Evolutionary conservation across 73 alveolate genomes (phyloP).

Genomic region (Paramecium primaurelia): DNA sequence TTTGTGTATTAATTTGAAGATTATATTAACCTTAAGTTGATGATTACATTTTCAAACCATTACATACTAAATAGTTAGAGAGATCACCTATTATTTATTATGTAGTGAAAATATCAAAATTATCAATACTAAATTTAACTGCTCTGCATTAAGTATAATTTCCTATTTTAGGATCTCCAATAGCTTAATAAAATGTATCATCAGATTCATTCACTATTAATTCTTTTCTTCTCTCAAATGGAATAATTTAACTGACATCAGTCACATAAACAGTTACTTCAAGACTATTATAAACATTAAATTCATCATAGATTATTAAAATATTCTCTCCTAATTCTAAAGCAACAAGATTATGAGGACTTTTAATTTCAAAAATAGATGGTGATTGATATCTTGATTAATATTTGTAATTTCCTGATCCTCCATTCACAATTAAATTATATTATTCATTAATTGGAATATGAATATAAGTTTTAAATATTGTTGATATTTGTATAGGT

Average conservation of each 20-base stretch:
- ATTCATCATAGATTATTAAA: not conserved
- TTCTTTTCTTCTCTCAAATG: slow-evolving; percentile 3
- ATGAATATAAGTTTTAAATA: not conserved
- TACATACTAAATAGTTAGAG: not conserved
- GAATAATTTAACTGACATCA: not conserved
- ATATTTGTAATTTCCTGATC: not conserved
- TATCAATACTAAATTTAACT: not conserved
- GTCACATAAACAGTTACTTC: not conserved
- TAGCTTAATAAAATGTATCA: not conserved
- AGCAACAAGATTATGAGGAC: not conserved
- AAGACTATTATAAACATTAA: not conserved
- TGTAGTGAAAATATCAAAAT: not conserved
- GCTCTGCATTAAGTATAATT: slow-evolving; percentile 3
- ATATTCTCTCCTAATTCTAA: not conserved
- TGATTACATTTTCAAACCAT: not conserved
- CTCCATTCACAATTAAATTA: not conserved
- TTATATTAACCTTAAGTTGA: not conserved
- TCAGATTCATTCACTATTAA: not conserved
- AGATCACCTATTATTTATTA: not conserved
- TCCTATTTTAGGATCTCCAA: not conserved
- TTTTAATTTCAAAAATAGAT: not conserved
- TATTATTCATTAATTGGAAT: not conserved
- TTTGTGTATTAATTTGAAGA: not conserved
- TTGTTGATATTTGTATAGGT: not conserved
- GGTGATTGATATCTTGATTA: not conserved